These are phyloP conservation scores for Pleurotus tuber-regium DNA, from an alignment of 768 basidiomycete genomes.

Conservation along the genomic window DNA sequence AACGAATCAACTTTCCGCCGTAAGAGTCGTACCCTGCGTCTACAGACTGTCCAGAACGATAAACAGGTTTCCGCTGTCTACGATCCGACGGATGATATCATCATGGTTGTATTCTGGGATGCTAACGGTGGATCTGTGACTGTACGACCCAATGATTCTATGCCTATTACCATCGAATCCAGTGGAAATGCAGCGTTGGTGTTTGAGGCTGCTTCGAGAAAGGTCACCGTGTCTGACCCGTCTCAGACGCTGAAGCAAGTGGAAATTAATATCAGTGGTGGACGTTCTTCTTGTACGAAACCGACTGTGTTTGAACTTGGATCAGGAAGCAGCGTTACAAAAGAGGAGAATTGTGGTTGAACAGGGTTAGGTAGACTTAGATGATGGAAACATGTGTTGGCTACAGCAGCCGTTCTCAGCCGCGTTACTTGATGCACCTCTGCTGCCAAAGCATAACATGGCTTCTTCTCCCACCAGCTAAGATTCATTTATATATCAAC, in stretches of 20 bases:
- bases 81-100: conserved; percentile 37
- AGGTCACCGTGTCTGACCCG: conserved; percentile 62
- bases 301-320: no score
- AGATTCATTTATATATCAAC: no score
- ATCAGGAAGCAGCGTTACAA: no score
- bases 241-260: conserved; percentile 47
- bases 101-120: conserved; percentile 58
- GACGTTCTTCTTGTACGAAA: no score
- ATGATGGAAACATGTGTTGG: no score
- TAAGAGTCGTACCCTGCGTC: conserved; percentile 29
- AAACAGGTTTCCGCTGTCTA: conserved; percentile 46
- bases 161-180: conserved; percentile 30
- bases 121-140: conserved; percentile 38
- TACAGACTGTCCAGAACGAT: conserved; percentile 47
- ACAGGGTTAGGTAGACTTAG: no score
- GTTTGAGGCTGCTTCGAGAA: conserved; percentile 36
- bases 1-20: conserved; percentile 34
- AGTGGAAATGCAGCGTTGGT: conserved; percentile 44
- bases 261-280: conserved; percentile 33
- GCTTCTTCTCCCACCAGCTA: no score
- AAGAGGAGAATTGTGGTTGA: conserved; percentile 23
- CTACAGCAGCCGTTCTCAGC: no score
- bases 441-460: no score
- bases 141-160: conserved; percentile 23
- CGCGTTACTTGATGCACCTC: no score